phyloP scores from a whole-genome alignment of 495 filamentous ascomycete genomes.

The Aspergillus kassunensis region DNA sequence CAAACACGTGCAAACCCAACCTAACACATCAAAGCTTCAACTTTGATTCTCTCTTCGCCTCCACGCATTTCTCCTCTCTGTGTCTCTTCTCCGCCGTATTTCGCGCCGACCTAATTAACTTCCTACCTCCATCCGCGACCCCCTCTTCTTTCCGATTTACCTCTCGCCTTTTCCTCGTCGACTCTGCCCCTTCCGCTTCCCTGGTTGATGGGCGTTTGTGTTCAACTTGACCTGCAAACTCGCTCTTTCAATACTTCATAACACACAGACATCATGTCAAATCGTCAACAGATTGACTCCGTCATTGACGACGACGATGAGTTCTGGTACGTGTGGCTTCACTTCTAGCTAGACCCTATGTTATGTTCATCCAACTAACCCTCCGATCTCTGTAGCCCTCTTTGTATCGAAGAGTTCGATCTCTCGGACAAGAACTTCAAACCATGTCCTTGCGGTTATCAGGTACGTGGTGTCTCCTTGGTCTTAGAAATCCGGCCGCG shows the following conservation, averaged over 20 bases:
- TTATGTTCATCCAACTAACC: constrained; percentile 15
- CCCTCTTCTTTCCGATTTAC: constrained; percentile 15
- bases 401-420: constrained; percentile 99
- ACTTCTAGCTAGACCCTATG: neutral
- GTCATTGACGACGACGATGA: constrained; percentile 98
- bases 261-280: constrained; percentile 48
- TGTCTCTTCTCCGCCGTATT: constrained; percentile 4
- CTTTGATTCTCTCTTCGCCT: constrained; percentile 30
- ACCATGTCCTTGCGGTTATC: constrained; percentile 97
- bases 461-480: constrained; percentile 65
- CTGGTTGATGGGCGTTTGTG: constrained; percentile 28
- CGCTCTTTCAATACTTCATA: constrained; percentile 25
- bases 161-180: constrained; percentile 10
- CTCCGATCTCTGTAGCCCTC: constrained; percentile 56
- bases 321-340: constrained; percentile 60
- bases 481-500: neutral
- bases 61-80: constrained; percentile 16
- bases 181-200: constrained; percentile 18
- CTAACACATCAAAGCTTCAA: constrained; percentile 39
- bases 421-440: constrained; percentile 95
- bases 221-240: constrained; percentile 17
- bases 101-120: constrained; percentile 24
- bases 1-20: constrained; percentile 37
- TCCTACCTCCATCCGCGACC: too few relatives aligned
- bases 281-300: constrained; percentile 75